Conservation (phyloP, 495 filamentous ascomycete genomes). For the Trichoderma reesei region DNA sequence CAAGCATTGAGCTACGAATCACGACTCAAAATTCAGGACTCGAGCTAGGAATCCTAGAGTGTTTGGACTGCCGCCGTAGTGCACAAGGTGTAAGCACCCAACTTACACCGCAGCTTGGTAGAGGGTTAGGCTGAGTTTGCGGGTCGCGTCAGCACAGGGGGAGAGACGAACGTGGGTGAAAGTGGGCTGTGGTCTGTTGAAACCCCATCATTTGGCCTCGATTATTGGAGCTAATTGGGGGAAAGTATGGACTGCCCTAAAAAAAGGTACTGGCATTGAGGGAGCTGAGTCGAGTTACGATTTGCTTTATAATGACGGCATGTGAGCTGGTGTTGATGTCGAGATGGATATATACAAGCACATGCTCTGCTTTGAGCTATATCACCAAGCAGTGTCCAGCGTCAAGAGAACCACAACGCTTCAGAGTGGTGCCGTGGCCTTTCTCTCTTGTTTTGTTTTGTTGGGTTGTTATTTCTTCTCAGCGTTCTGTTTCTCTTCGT, state of each 20-base stretch:
- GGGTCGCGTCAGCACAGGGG: background rate
- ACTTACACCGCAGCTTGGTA: background rate
- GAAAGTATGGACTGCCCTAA: background rate
- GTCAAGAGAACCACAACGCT: background rate
- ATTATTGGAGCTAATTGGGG: background rate
- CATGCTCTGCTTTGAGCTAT: too few relatives aligned
- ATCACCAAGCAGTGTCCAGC: background rate
- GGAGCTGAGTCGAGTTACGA: background rate
- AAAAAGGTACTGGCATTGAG: background rate
- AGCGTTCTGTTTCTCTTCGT: background rate
- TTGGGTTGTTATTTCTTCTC: background rate
- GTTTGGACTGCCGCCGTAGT: too few relatives aligned
- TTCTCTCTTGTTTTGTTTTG: background rate
- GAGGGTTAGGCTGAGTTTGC: background rate
- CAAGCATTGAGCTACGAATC: too few relatives aligned
- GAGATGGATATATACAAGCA: background rate
- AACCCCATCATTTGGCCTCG: background rate
- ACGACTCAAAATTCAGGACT: too few relatives aligned
- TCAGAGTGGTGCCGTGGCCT: background rate
- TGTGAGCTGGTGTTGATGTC: too few relatives aligned
- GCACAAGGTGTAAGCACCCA: too few relatives aligned
- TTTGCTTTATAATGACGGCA: background rate
- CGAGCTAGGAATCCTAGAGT: too few relatives aligned
- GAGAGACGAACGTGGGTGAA: background rate
- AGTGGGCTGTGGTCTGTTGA: too few relatives aligned